Conservation (phyloP, 2,329 filamentous ascomycete species). For the Geosmithia putterillii region DNA sequence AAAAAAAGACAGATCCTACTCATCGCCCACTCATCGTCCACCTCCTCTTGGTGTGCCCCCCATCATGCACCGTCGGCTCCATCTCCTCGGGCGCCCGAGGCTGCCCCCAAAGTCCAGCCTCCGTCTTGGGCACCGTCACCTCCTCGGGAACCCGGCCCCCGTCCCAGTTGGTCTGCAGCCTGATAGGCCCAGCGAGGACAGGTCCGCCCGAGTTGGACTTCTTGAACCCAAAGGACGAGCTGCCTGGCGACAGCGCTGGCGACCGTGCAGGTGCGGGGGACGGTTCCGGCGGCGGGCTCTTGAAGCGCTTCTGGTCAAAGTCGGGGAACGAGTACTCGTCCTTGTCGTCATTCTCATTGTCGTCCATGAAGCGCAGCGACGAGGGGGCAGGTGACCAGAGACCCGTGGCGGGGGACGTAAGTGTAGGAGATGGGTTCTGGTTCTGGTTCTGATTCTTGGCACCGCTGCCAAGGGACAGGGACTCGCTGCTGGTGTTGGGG, state of each 20-base stretch:
- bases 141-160: conserved; percentile 6
- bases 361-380: conserved; percentile 28
- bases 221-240: not conserved
- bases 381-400: conserved; percentile 23
- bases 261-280: too few species aligned
- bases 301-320: conserved; percentile 30
- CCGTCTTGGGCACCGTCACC: conserved; percentile 12
- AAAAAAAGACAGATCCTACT: too few species aligned
- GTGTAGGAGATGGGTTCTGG: conserved; percentile 1
- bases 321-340: conserved; percentile 39
- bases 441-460: too few species aligned
- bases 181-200: conserved; percentile 21
- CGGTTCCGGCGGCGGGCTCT: conserved; percentile 2
- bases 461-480: conserved; percentile 1
- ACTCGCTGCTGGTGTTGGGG: conserved; percentile 2
- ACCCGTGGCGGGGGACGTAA: conserved; percentile 10
- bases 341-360: conserved; percentile 17
- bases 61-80: conserved; percentile 29
- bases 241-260: not conserved
- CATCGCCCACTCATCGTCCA: conserved; percentile 34
- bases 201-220: conserved; percentile 8
- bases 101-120: conserved; percentile 30
- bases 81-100: conserved; percentile 30
- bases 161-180: conserved; percentile 18
- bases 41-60: conserved; percentile 34